Conservation (phyloP, 2,329 filamentous ascomycete genomes). For the Orbilia oligospora region DNA sequence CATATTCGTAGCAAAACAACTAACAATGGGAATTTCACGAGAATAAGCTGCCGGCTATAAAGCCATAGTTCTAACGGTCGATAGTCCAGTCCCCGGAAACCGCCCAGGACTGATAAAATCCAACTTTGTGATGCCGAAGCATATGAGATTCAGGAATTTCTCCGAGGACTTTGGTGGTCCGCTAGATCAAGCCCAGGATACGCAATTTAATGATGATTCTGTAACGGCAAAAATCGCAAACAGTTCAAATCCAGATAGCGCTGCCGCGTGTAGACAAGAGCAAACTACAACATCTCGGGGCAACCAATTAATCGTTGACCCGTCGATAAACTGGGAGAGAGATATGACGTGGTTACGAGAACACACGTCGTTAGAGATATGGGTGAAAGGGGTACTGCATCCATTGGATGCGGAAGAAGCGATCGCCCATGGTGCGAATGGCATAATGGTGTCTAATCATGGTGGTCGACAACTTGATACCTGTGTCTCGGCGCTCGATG, state of each 20-base stretch:
- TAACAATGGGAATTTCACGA: not conserved
- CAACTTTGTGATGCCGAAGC: constrained; percentile 70
- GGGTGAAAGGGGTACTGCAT: constrained; percentile 70
- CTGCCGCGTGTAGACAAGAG: not conserved
- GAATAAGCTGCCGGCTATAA: constrained; percentile 69
- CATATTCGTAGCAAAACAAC: not conserved
- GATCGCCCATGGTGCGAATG: constrained; percentile 69
- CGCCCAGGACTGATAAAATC: constrained; percentile 73
- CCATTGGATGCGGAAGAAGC: constrained; percentile 71
- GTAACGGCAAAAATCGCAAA: not conserved
- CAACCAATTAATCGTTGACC: constrained; percentile 64
- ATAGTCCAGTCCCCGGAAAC: constrained; percentile 72
- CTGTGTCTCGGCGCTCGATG: constrained; percentile 72
- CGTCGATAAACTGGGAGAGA: constrained; percentile 70
- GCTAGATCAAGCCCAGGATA: constrained; percentile 14
- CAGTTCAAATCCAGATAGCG: not conserved
- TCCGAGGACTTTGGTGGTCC: constrained; percentile 63
- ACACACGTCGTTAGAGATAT: constrained; percentile 70
- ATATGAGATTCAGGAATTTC: constrained; percentile 69
- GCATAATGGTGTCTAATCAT: constrained; percentile 74
- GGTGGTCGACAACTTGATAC: constrained; percentile 74
- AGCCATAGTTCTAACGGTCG: constrained; percentile 72
- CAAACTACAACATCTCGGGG: constrained; percentile 4
- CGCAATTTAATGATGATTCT: constrained; percentile 6
- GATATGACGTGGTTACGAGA: constrained; percentile 70